These are phyloP conservation scores for Xylaria sp. DNA, from an alignment of 2,329 filamentous ascomycete genomes.

Conservation along the genomic window DNA sequence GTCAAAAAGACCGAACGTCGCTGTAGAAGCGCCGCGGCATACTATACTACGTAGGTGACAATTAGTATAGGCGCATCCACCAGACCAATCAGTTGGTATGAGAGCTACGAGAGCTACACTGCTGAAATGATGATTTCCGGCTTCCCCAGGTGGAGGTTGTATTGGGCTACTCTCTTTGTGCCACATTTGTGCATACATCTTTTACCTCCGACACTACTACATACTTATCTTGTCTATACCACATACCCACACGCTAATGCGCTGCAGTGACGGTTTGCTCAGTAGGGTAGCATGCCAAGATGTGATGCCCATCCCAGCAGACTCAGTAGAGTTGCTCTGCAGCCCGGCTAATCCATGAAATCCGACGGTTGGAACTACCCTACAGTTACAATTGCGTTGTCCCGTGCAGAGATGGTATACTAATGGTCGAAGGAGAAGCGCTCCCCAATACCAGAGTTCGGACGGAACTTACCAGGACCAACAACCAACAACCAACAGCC, in stretches of 20 bases:
- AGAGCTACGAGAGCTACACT: neutral
- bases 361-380: neutral
- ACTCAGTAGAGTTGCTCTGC: neutral
- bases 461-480: constrained; percentile 13
- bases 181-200: constrained; percentile 18
- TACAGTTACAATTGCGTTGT: neutral
- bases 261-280: neutral
- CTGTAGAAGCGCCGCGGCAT: constrained; percentile 4
- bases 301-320: constrained; percentile 22
- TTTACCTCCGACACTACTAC: neutral
- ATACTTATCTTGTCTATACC: no score
- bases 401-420: neutral
- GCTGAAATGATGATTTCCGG: constrained; percentile 13
- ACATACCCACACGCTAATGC: neutral
- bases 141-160: constrained; percentile 28
- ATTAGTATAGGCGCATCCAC: neutral
- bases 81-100: constrained; percentile 13
- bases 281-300: constrained; percentile 13
- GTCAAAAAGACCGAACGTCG: neutral
- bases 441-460: constrained; percentile 21
- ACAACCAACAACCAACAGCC: neutral
- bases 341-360: constrained; percentile 8
- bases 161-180: constrained; percentile 19
- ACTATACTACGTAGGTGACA: neutral
- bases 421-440: constrained; percentile 16